Conservation (phyloP, 2,329 filamentous ascomycete genomes). For the Paecilomyces formosus region DNA sequence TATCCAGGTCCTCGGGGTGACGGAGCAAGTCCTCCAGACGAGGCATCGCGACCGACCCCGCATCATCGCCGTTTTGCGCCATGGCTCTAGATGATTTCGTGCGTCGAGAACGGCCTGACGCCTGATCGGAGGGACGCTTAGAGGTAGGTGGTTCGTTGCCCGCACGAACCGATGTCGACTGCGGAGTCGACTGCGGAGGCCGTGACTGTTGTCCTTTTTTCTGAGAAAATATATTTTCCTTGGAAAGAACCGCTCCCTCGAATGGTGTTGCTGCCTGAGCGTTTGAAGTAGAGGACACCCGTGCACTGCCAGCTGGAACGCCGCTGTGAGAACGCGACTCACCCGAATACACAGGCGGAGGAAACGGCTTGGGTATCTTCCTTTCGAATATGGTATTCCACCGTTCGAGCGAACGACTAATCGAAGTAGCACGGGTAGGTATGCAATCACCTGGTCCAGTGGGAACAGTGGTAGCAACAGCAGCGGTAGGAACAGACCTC, state of each 20-base stretch:
- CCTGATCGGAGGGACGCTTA: not conserved
- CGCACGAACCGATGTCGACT: not conserved
- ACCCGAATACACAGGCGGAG: not conserved
- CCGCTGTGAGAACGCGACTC: not conserved
- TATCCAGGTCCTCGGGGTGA: slow-evolving; percentile 95
- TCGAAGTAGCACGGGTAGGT: not conserved
- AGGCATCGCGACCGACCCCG: slow-evolving; percentile 59
- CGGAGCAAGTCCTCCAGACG: slow-evolving; percentile 90
- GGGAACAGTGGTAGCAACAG: not conserved
- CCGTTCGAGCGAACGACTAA: not conserved
- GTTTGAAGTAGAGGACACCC: not conserved
- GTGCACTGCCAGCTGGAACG: not conserved
- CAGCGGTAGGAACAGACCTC: too few species aligned
- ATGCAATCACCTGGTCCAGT: not conserved
- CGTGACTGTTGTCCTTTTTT: not conserved
- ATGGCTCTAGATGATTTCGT: slow-evolving; percentile 14
- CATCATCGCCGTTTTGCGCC: slow-evolving; percentile 25
- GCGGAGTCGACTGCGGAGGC: not conserved
- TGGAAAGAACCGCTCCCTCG: not conserved
- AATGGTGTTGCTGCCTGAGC: not conserved
- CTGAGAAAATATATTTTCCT: not conserved
- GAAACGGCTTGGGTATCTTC: not conserved
- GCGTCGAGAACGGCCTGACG: not conserved
- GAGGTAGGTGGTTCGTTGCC: not conserved
- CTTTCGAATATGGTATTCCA: not conserved